phyloP scores from a whole-genome alignment of 2,329 filamentous ascomycete species.

The Stromatinia cepivora region DNA sequence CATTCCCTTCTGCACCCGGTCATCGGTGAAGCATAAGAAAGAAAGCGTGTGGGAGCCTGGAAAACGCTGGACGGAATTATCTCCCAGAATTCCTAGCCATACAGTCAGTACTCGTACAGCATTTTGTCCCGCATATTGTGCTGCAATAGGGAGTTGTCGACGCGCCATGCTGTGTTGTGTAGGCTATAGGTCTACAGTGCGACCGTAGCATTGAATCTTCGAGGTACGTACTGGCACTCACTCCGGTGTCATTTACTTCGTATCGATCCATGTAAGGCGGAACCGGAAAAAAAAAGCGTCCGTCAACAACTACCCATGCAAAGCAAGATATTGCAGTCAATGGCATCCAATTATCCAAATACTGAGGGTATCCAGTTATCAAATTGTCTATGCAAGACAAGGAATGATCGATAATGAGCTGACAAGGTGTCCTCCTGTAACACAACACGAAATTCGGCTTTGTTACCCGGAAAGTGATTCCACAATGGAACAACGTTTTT shows the following conservation, averaged over 20 bases:
- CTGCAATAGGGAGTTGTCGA: background rate
- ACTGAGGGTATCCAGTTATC: background rate
- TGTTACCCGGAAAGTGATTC: background rate
- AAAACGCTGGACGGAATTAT: background rate
- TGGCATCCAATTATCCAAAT: background rate
- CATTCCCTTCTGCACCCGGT: background rate
- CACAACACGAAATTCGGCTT: slow-evolving; percentile 5
- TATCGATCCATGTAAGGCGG: background rate
- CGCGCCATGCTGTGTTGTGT: background rate
- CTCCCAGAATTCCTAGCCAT: background rate
- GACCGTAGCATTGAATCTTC: background rate
- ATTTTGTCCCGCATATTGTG: background rate
- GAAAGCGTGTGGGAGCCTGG: background rate
- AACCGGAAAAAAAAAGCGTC: background rate
- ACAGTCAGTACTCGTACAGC: background rate
- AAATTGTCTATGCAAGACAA: background rate
- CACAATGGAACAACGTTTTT: background rate
- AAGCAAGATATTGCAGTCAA: background rate
- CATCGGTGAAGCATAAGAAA: background rate
- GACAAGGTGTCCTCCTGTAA: background rate
- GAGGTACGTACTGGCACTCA: background rate
- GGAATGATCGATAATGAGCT: background rate
- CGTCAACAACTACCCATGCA: background rate
- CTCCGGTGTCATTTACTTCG: background rate
- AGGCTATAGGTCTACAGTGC: background rate